Percentiles rank a stretch among this genome's conserved stretches.
Conservation (phyloP, 306 rosid species). For the Prunus armeniaca region DNA sequence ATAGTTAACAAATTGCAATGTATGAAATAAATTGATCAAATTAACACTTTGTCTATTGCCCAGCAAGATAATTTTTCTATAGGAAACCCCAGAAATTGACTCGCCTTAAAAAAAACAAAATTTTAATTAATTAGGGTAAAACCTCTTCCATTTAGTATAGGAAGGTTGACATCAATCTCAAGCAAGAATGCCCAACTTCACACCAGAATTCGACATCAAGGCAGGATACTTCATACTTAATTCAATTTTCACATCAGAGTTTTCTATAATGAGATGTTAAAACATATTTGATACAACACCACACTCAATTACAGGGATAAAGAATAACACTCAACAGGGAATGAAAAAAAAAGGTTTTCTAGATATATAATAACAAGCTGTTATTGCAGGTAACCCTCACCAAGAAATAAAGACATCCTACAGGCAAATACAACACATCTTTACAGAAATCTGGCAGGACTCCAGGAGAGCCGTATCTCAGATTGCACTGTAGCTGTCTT, state of each 20-base stretch:
- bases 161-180: no score
- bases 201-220: no score
- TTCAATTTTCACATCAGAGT: not conserved
- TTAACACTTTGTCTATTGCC: no score
- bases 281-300: not conserved
- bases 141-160: no score
- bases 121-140: no score
- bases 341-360: not conserved
- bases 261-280: not conserved
- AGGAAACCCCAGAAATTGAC: no score
- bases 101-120: no score
- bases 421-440: constrained; percentile 12
- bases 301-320: not conserved
- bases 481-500: constrained; percentile 46
- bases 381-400: not conserved
- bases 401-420: not conserved
- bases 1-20: no score
- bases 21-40: no score
- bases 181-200: no score
- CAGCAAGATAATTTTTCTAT: no score
- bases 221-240: not conserved
- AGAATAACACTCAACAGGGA: constrained; percentile 14
- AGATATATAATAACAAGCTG: not conserved
- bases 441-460: constrained; percentile 27
- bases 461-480: constrained; percentile 33